Evolutionary conservation across 202 grass and related monocot species (phyloP), one percentile per base, ranked within the genome.

Genomic region (Carex sylvatica): DNA sequence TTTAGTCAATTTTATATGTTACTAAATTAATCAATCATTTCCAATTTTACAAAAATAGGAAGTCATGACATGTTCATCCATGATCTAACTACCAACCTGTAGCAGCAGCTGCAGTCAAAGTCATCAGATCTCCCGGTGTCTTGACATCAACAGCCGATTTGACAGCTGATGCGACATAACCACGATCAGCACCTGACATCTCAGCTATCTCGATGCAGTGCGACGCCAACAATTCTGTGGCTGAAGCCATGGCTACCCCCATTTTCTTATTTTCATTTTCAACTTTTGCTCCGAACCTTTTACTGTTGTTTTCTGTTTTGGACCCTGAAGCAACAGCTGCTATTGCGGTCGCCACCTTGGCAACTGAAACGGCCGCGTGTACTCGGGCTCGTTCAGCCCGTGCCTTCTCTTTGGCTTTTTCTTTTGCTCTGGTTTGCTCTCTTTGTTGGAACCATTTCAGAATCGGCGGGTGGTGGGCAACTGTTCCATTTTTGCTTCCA

Each of bases 101-200:
- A 73, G 96, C 96, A 28, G 96, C 93, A 14, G 91, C 92, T 16
- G 96, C 96, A 18, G 96, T 99, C 61, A 99, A 89, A 63, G 96
- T 99, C 83, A 87, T 99, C 82, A 99, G 83, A 82, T 99, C 92
- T 11, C 96, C 93, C 13, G 93, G 73, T 47, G 86, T 92, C 64
- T 85, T 86, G 35, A 89, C 84, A 65, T 91, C 96, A 9, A 95
- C 91, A 4, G 89, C 91, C n/a, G 96, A 91, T 82, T 87, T 82
- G 42, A 99, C 74, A 9, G 96, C 93, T 11, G 76, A 81, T 11
- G 93, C 83, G 22, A 99, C 88, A 72, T 86, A 91, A 9, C 89
- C 91, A 5, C 78, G 92, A 9, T 80, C 78, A 24, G 86, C 93
- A 2, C 96, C 91, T 0, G 87, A 85, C 7, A 86, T 88, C 65